A percentile compares a stretch with the other conserved stretches of the same genome.
These are phyloP conservation scores for Euphorbia tirucalli DNA, from an alignment of 345 rosid genomes.

Conservation along the genomic window DNA sequence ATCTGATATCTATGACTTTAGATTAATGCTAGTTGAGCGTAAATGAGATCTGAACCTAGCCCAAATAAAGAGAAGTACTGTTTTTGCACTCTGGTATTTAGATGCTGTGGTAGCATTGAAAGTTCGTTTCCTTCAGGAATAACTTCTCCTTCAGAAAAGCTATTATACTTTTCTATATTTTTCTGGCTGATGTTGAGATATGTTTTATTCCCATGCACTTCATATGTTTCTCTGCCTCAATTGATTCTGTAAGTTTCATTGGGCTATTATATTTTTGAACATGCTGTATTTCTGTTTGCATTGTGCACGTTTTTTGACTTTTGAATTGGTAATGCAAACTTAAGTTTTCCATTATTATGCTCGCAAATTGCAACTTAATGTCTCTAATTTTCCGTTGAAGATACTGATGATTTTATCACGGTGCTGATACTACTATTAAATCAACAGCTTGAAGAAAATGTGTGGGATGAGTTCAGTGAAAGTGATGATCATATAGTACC, in stretches of 20 bases:
- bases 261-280: background rate
- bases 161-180: background rate
- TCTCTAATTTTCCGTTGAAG: background rate
- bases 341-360: background rate
- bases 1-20: background rate
- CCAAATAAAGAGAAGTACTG: background rate
- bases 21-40: background rate
- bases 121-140: background rate
- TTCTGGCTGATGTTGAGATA: background rate
- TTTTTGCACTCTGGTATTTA: background rate
- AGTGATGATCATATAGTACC: constrained; percentile 80
- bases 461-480: constrained; percentile 48
- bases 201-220: background rate
- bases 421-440: constrained; percentile 13
- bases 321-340: background rate
- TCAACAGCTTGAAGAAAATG: constrained; percentile 58
- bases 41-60: background rate
- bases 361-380: background rate
- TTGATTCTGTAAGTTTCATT: background rate
- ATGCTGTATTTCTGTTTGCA: background rate
- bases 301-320: background rate
- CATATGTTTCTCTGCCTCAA: background rate
- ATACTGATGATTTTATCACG: background rate
- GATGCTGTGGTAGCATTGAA: background rate
- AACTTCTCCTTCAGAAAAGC: background rate